Conservation (phyloP, 2,329 filamentous ascomycete species). For the Zymoseptoria crescenta region DNA sequence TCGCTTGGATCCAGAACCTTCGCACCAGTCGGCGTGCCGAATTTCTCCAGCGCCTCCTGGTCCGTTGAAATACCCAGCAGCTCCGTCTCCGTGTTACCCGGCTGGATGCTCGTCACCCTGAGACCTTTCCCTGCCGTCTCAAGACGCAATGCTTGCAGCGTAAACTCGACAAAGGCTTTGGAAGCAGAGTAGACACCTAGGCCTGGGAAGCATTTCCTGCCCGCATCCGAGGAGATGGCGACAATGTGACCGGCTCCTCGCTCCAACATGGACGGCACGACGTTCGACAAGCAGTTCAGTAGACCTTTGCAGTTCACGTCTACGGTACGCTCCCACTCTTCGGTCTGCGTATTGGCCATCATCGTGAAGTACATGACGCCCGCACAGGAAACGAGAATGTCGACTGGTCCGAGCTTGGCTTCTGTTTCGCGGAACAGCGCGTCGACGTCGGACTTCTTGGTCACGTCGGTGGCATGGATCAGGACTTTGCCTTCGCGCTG, state of each 20-base stretch:
- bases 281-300: constrained; percentile 61
- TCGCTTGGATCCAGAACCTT: constrained; percentile 67
- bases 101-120: constrained; percentile 67
- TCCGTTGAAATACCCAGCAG: constrained; percentile 69
- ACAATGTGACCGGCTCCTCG: constrained; percentile 66
- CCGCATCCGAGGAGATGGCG: constrained; percentile 74
- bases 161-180: constrained; percentile 81
- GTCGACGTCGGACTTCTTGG: constrained; percentile 57
- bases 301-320: constrained; percentile 84
- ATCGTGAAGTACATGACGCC: constrained; percentile 86
- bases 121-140: constrained; percentile 69
- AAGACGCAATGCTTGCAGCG: constrained; percentile 64
- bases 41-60: constrained; percentile 68
- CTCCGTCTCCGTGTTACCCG: constrained; percentile 68
- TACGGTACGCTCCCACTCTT: constrained; percentile 74
- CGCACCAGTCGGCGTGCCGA: constrained; percentile 65
- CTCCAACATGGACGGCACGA: constrained; percentile 62
- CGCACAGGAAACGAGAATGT: constrained; percentile 72
- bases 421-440: constrained; percentile 53
- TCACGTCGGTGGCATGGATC: constrained; percentile 64
- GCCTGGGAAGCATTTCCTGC: constrained; percentile 73
- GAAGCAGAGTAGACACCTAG: constrained; percentile 74
- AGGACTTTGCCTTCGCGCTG: constrained; percentile 57
- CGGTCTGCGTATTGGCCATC: constrained; percentile 67
- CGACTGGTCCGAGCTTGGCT: constrained; percentile 60